Base-by-base conservation (phyloP, 345 rosid species). In the Hibiscus syriacus region DNA sequence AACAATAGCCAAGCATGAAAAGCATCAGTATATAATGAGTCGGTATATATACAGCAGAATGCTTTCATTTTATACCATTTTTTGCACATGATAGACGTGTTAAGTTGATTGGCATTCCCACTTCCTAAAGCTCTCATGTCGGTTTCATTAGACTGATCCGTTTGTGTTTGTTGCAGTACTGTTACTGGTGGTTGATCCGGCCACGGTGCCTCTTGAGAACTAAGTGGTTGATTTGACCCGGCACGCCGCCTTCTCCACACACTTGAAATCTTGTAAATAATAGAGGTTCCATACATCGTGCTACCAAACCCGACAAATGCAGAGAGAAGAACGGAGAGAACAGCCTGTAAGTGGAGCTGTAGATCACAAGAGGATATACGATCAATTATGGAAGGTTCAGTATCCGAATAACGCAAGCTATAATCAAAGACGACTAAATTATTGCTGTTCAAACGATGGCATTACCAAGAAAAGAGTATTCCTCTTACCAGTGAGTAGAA, bases 291-390 rank as follows among this genome's bases (percentile, higher is more conserved):
- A 27, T 79, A 74, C 93, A 88, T 91, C 70, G 89, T 78, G 66
- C 79, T 59, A 68, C 96, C 99, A 41, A 94, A 91, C 39, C 98
- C 98, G 23, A 80, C 74, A 61, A 91, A 79, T 27, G 93, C 77
- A 50, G 99, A 91, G 36, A 91, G 84, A 29, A 91, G 83, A 77
- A 91, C 83, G 34, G 88, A 70, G 36, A 87, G 74, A 65, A 86
- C 80, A 66, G 92, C 76, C 76, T 86, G 92, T 80, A 86, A 60
- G 67, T 80, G 90, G 71, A 87, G 74, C 98, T 91, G 84, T 68
- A 63, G 69, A 74, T 30, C 62, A 36, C 39, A 36, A 36, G 39
- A 36, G 68, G 16, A 57, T 49, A 57, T 43, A 25, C 3, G 66
- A 5, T 10, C 16, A 26, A 8, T 48, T 9, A 67, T 9, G 14